These are phyloP conservation scores for Vigna reflexopilosa DNA, from an alignment of 306 rosid genomes.

Conservation along the genomic window DNA sequence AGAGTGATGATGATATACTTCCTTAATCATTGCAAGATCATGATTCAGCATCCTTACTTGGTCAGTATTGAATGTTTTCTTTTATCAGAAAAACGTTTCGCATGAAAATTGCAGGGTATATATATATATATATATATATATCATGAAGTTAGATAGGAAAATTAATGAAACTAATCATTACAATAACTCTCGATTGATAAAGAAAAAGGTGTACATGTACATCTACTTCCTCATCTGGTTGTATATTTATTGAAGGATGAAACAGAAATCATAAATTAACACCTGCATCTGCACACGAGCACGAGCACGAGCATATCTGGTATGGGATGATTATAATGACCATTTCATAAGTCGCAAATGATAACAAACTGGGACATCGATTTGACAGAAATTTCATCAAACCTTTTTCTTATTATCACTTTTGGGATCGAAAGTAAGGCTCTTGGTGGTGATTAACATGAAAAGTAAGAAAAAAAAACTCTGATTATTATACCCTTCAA, in stretches of 20 bases:
- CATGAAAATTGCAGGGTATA: neutral
- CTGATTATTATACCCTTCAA: conserved; percentile 36
- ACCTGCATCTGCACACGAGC: neutral
- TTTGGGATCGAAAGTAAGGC: conserved; percentile 44
- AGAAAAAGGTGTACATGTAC: neutral
- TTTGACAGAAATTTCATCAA: conserved; percentile 37
- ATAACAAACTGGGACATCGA: conserved; percentile 33
- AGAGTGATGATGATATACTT: conserved; percentile 31
- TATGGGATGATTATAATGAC: conserved; percentile 24
- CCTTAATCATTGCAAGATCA: conserved; percentile 36
- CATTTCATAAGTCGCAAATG: conserved; percentile 31
- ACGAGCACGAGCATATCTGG: neutral
- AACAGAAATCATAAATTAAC: neutral
- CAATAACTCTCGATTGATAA: neutral
- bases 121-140: neutral
- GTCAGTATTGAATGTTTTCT: conserved; percentile 3
- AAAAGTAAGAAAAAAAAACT: conserved; percentile 32
- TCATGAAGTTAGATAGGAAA: neutral
- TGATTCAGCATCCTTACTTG: conserved; percentile 20
- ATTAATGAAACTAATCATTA: neutral
- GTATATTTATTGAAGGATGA: neutral
- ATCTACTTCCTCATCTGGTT: neutral
- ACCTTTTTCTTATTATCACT: conserved; percentile 33
- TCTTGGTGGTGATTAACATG: conserved; percentile 22
- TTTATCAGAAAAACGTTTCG: neutral